A percentile compares a stretch with the other conserved stretches of the same genome.
These are phyloP conservation scores for Xylaria polymorpha DNA, from an alignment of 2,329 filamentous ascomycete species.

Conservation along the genomic window DNA sequence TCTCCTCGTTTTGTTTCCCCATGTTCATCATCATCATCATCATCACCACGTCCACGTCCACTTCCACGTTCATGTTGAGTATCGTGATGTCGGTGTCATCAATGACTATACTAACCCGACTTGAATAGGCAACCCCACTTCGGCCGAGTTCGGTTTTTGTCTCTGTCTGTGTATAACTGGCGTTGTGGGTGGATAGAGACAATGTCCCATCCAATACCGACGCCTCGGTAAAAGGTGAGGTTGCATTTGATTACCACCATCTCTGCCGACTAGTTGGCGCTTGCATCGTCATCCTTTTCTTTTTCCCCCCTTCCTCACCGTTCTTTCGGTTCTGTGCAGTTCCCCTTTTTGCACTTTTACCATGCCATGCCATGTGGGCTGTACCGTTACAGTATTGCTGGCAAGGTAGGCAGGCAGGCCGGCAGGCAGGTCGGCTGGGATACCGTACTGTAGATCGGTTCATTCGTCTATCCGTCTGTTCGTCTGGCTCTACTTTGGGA, in stretches of 20 bases:
- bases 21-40: not conserved
- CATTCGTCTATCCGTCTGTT: not conserved
- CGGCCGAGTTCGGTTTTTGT: constrained; percentile 19
- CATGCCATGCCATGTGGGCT: not conserved
- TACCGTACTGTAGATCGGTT: not conserved
- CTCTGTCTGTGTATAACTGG: not conserved
- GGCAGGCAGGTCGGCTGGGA: not conserved
- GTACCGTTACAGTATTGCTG: not conserved
- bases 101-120: constrained; percentile 1
- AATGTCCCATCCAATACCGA: constrained; percentile 28
- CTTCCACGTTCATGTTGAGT: not conserved
- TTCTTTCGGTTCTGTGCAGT: constrained; percentile 12
- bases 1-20: not conserved
- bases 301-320: constrained; percentile 19
- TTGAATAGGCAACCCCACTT: constrained; percentile 27
- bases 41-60: not conserved
- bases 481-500: not conserved
- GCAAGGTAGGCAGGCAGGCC: not conserved
- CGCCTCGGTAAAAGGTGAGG: constrained; percentile 40
- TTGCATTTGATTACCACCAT: constrained; percentile 49
- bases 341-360: constrained; percentile 1
- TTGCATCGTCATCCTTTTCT: constrained; percentile 23
- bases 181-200: not conserved
- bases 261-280: constrained; percentile 15
- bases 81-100: constrained; percentile 12